Evolutionary conservation across 768 basidiomycete species (phyloP).

Genomic region (Trametopsis cervina): DNA sequence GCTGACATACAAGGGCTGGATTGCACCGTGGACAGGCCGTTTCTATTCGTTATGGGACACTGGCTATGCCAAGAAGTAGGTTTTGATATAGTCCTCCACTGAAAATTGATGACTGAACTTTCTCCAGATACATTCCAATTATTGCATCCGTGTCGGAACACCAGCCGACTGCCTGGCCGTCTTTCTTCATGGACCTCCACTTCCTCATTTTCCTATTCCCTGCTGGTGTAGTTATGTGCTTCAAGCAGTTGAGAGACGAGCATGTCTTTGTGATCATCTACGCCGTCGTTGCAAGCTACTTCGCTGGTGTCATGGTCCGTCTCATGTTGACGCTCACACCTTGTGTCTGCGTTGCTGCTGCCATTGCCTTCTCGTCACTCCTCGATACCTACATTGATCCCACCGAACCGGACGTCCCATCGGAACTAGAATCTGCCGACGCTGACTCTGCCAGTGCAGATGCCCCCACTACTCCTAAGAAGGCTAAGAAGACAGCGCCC

Average conservation of each 20-base stretch:
- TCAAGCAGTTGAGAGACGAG: conserved; percentile 91
- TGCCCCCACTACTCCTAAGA: conserved; percentile 22
- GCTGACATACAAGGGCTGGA: conserved; percentile 89
- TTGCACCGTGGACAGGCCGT: conserved; percentile 99
- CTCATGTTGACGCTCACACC: conserved; percentile 97
- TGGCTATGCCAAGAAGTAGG: conserved; percentile 93
- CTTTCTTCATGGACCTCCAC: conserved; percentile 99
- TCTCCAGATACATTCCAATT: conserved; percentile 81
- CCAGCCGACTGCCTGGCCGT: conserved; percentile 99
- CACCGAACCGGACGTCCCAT: conserved; percentile 47
- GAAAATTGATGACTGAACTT: conserved; percentile 7
- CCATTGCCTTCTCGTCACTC: conserved; percentile 83
- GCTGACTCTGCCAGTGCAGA: conserved; percentile 24
- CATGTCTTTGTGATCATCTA: conserved; percentile 99
- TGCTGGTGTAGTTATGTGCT: conserved; percentile 90
- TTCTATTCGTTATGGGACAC: conserved; percentile 99
- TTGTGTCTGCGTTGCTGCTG: conserved; percentile 90
- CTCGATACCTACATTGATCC: conserved; percentile 91
- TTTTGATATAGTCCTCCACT: conserved; percentile 15
- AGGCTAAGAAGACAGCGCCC: conserved; percentile 44
- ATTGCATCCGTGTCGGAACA: conserved; percentile 99
- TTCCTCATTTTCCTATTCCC: conserved; percentile 98
- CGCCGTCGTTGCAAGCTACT: conserved; percentile 92
- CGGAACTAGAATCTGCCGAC: conserved; percentile 24
- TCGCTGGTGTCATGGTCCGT: conserved; percentile 99